phyloP scores from a whole-genome alignment of 2,329 filamentous ascomycete species.

The Pyricularia grisea region DNA sequence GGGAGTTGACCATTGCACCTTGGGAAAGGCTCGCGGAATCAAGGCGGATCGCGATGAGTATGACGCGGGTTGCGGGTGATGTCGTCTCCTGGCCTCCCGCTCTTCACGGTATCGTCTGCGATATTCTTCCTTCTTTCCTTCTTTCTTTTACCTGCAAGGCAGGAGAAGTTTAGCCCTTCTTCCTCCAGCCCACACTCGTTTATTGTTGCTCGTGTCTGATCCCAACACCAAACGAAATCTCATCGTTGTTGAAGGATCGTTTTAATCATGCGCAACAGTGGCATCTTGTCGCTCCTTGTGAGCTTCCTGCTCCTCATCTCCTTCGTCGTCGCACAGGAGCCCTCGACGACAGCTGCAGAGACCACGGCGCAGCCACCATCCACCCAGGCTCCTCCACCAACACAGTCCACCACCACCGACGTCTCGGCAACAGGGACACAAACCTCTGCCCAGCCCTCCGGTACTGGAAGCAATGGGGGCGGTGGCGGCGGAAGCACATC shows the following conservation, averaged over 20 bases:
- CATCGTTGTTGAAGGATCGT: background rate
- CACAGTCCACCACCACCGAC: background rate
- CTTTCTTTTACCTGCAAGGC: background rate
- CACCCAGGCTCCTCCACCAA: constrained; percentile 1
- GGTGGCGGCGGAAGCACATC: constrained; percentile 6
- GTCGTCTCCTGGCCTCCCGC: background rate
- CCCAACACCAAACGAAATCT: background rate
- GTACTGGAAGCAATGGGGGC: constrained; percentile 12
- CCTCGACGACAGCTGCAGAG: constrained; percentile 9
- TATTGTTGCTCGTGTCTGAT: background rate
- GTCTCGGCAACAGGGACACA: constrained; percentile 6
- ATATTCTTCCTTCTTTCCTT: background rate
- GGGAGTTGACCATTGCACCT: background rate
- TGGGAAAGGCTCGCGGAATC: background rate
- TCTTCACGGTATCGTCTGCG: background rate
- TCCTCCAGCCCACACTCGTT: background rate
- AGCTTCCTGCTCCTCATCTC: constrained; percentile 17
- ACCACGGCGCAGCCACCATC: constrained; percentile 8
- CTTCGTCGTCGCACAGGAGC: constrained; percentile 21
- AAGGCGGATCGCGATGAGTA: background rate
- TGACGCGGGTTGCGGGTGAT: background rate
- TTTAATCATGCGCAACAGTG: constrained; percentile 12
- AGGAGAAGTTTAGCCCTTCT: background rate
- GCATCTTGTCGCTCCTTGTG: constrained; percentile 18
- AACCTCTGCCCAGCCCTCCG: constrained; percentile 11